Percentiles rank a stretch among this genome's conserved stretches.
Evolutionary conservation across 305 asterid genomes (phyloP).

Genomic region (Fraxinus nigra): DNA sequence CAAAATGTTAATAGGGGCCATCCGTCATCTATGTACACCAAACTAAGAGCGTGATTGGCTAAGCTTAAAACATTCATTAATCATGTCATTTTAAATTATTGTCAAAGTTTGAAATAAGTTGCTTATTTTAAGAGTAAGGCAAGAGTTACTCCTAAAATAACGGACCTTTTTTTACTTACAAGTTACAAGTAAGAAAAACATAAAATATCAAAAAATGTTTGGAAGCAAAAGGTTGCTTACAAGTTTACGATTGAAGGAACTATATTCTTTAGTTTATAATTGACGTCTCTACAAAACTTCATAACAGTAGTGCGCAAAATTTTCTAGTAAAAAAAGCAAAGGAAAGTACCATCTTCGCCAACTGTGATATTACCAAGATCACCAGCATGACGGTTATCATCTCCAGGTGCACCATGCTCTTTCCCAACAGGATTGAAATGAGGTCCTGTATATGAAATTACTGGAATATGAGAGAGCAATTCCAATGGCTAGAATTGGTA

Average conservation of each 20-base stretch:
- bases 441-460: conserved; percentile 53
- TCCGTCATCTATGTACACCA: neutral
- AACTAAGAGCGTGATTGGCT: neutral
- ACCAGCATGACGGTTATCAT: conserved; percentile 94
- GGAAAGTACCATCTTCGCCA: conserved; percentile 69
- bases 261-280: neutral
- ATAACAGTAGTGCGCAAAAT: neutral
- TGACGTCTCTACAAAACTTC: neutral
- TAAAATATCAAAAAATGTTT: neutral
- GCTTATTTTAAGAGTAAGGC: neutral
- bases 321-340: conserved; percentile 3
- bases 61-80: neutral
- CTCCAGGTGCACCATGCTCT: conserved; percentile 89
- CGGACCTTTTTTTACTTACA: neutral
- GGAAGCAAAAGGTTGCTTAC: neutral
- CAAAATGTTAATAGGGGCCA: neutral
- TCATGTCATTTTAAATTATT: neutral
- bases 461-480: neutral
- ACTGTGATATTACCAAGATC: conserved; percentile 88
- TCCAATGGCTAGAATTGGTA: neutral
- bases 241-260: neutral
- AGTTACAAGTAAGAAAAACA: neutral
- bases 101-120: neutral
- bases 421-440: conserved; percentile 85
- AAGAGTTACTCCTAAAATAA: neutral